These are phyloP conservation scores for Eucalyptus guilfoylei DNA, from an alignment of 345 rosid genomes.

Conservation along the genomic window DNA sequence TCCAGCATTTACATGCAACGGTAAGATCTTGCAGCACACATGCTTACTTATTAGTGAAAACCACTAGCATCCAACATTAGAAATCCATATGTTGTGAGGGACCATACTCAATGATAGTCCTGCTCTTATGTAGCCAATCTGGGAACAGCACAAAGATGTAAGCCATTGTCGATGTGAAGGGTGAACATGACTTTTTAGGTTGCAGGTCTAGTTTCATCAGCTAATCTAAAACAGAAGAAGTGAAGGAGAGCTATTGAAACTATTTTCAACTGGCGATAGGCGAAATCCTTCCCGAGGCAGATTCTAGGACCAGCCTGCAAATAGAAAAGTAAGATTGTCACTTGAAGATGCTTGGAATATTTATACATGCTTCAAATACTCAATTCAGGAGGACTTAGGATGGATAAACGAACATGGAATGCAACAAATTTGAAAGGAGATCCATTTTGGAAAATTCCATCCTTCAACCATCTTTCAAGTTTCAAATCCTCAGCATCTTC, in stretches of 20 bases:
- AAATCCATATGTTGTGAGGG: background rate
- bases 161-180: conserved; percentile 52
- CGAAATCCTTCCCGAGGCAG: conserved; percentile 67
- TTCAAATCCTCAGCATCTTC: conserved; percentile 48
- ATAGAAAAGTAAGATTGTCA: background rate
- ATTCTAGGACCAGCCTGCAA: conserved; percentile 79
- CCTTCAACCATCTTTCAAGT: conserved; percentile 72
- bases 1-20: background rate
- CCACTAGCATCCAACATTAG: background rate
- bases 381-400: background rate
- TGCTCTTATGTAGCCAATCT: background rate
- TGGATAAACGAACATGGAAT: conserved; percentile 29
- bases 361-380: background rate
- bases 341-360: background rate
- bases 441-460: conserved; percentile 53
- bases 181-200: conserved; percentile 48
- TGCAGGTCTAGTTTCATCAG: conserved; percentile 11
- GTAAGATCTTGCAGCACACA: background rate
- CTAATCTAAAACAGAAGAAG: conserved; percentile 45
- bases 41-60: background rate
- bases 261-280: conserved; percentile 78
- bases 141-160: conserved; percentile 27
- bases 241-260: conserved; percentile 39
- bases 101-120: background rate
- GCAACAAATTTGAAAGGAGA: conserved; percentile 63